Conservation (phyloP, 2,329 filamentous ascomycete species). For the Dactylellina cionopaga region DNA sequence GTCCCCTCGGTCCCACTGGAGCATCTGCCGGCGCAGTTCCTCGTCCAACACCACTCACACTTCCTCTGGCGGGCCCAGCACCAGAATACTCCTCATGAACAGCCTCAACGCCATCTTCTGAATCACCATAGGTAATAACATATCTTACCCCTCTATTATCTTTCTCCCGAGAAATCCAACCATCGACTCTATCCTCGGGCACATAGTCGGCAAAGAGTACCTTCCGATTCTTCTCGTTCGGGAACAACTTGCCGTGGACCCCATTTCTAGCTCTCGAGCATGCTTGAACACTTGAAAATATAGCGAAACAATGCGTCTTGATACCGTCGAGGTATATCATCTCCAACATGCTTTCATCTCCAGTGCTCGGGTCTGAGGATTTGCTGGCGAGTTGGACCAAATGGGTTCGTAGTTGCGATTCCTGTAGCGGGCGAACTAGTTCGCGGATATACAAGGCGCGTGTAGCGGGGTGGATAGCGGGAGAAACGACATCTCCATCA, state of each 20-base stretch:
- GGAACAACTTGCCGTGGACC: conserved; percentile 84
- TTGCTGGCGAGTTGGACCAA: conserved; percentile 74
- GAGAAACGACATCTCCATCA: conserved; percentile 61
- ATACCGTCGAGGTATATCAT: conserved; percentile 84
- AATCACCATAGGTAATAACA: conserved; percentile 73
- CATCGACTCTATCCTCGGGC: conserved; percentile 75
- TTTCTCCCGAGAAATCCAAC: conserved; percentile 79
- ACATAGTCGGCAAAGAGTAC: conserved; percentile 89
- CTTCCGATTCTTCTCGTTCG: conserved; percentile 84
- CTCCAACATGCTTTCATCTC: conserved; percentile 66
- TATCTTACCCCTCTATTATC: conserved; percentile 67
- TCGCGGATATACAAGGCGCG: conserved; percentile 86
- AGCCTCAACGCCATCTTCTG: conserved; percentile 42
- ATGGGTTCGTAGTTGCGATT: conserved; percentile 73
- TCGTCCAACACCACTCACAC: not conserved
- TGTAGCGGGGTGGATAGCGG: conserved; percentile 77
- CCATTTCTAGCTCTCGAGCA: conserved; percentile 79
- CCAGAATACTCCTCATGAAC: conserved; percentile 38
- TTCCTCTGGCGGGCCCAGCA: not conserved
- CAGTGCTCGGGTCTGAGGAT: conserved; percentile 11
- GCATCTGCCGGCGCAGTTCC: conserved; percentile 23
- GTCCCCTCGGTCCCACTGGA: conserved; percentile 27
- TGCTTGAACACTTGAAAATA: conserved; percentile 74
- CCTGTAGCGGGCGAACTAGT: conserved; percentile 85
- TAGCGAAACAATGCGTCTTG: conserved; percentile 85